Conservation (phyloP, 352 stramenopile genomes). For the Phytophthora pistaciae region DNA sequence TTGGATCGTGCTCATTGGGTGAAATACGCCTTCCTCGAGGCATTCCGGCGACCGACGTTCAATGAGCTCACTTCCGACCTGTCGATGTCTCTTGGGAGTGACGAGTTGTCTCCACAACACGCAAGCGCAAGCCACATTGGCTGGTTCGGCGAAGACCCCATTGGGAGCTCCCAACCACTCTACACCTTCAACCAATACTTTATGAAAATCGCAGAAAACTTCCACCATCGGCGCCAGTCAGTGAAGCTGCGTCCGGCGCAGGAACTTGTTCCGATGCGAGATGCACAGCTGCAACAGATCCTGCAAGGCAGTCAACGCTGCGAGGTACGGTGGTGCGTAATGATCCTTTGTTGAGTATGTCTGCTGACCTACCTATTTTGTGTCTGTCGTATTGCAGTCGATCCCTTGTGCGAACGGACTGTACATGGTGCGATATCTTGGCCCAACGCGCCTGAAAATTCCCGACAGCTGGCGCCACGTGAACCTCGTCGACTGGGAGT, state of each 20-base stretch:
- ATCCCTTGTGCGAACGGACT: conserved; percentile 82
- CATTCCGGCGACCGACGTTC: conserved; percentile 74
- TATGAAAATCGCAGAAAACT: conserved; percentile 78
- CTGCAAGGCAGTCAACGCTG: conserved; percentile 80
- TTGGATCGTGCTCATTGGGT: conserved; percentile 72
- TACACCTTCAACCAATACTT: conserved; percentile 77
- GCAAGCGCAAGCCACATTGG: conserved; percentile 43
- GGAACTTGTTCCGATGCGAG: conserved; percentile 71
- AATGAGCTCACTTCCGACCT: conserved; percentile 79
- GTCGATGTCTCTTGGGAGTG: conserved; percentile 47
- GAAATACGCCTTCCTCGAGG: conserved; percentile 80
- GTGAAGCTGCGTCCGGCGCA: conserved; percentile 61
- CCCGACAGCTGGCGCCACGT: conserved; percentile 84
- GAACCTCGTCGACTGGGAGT: conserved; percentile 79
- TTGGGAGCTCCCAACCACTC: conserved; percentile 73
- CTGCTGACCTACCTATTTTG: conserved; percentile 17
- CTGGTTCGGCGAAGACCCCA: conserved; percentile 73
- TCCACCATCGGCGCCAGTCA: conserved; percentile 65
- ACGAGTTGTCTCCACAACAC: conserved; percentile 55
- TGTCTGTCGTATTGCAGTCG: conserved; percentile 44
- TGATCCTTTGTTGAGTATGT: neutral
- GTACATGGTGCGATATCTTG: conserved; percentile 83
- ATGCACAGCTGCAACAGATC: conserved; percentile 73
- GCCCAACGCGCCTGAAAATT: conserved; percentile 55
- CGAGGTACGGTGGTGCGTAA: conserved; percentile 58